Conservation (phyloP, 805 yeast genomes). For the Pichia thaimueangensis region DNA sequence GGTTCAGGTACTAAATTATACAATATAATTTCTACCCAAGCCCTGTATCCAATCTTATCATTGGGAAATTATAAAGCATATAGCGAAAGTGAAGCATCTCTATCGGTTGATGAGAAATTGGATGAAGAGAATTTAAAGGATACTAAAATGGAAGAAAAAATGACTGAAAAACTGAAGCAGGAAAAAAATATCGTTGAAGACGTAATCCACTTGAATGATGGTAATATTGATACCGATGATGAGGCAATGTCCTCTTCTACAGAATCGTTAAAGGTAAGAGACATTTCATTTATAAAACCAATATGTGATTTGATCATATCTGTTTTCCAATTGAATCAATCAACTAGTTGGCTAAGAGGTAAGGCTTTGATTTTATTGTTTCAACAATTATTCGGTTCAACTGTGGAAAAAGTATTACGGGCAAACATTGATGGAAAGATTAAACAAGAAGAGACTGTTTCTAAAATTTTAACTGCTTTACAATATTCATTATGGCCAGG, state of each 20-base stretch:
- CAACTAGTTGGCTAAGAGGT: conserved; percentile 78
- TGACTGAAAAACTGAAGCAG: not conserved
- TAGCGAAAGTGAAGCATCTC: too few species aligned
- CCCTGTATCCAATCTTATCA: conserved; percentile 10
- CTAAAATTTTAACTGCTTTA: conserved; percentile 31
- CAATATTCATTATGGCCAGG: conserved; percentile 43
- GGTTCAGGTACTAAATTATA: conserved; percentile 28
- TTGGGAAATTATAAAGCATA: not conserved
- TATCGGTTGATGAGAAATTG: not conserved
- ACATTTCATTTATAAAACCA: conserved; percentile 65
- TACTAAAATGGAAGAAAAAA: too few species aligned
- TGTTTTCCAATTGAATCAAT: conserved; percentile 52
- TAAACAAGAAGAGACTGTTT: conserved; percentile 40
- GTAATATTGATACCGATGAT: not conserved
- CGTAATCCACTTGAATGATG: not conserved
- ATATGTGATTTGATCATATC: conserved; percentile 70
- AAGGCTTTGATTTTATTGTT: conserved; percentile 72
- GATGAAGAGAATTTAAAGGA: not conserved
- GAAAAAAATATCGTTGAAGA: not conserved
- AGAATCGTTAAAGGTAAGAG: too few species aligned
- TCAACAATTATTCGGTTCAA: conserved; percentile 82
- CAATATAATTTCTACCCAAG: conserved; percentile 27
- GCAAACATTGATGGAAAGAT: conserved; percentile 34
- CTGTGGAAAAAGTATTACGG: conserved; percentile 62
- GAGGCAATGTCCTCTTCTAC: not conserved